A percentile compares a stretch with the other conserved stretches of the same genome.
Conservation (phyloP, 163 green algal species). For the Chlorella variabilis region DNA sequence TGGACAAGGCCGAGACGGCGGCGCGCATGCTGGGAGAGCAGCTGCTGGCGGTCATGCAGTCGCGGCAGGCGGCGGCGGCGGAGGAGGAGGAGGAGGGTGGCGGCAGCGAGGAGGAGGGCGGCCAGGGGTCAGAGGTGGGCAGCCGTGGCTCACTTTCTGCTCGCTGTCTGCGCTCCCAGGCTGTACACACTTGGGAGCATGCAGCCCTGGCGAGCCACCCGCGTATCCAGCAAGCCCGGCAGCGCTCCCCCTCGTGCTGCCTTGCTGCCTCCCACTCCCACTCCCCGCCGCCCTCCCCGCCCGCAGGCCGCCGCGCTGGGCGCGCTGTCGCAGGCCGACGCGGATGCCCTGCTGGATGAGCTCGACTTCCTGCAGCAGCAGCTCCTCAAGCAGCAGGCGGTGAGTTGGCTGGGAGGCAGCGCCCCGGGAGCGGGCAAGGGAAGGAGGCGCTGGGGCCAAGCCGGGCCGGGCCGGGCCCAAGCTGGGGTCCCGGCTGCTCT, state of each 20-base stretch:
- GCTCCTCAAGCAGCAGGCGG: slow-evolving; percentile 32
- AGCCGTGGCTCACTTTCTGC: background rate
- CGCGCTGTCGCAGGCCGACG: slow-evolving; percentile 23
- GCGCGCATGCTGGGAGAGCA: slow-evolving; percentile 18
- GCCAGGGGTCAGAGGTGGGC: background rate
- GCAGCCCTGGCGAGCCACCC: too few relatives aligned
- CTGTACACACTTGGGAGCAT: too few relatives aligned
- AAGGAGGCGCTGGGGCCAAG: background rate
- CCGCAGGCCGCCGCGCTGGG: background rate
- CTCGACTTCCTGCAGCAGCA: slow-evolving; percentile 42
- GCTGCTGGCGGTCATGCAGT: slow-evolving; percentile 34
- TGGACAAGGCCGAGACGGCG: slow-evolving; percentile 29
- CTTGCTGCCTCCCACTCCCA: too few relatives aligned
- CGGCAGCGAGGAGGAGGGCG: slow-evolving; percentile 3
- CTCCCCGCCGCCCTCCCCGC: too few relatives aligned
- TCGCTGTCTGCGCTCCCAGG: too few relatives aligned
- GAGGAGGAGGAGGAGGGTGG: background rate
- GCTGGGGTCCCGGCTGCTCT: too few relatives aligned
- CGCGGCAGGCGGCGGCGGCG: background rate
- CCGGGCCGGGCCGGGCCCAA: too few relatives aligned
- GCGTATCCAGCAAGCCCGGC: too few relatives aligned
- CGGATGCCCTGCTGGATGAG: slow-evolving; percentile 44
- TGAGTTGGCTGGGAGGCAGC: background rate
- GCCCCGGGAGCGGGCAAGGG: background rate
- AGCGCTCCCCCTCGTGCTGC: too few relatives aligned